phyloP scores from a whole-genome alignment of 2,329 filamentous ascomycete species.

The Escovopsis sp. region DNA sequence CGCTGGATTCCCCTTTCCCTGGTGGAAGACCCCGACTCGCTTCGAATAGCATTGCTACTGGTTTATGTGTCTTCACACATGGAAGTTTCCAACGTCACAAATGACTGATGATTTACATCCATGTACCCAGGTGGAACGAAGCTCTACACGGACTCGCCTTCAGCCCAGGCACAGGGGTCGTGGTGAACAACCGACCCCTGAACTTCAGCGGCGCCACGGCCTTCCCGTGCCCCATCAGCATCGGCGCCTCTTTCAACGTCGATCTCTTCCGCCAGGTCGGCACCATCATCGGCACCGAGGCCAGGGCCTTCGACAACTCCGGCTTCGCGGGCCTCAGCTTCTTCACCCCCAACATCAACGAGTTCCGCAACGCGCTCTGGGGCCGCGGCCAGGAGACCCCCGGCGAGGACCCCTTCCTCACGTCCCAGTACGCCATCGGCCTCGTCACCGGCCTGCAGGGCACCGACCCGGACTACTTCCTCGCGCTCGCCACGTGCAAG shows the following conservation, averaged over 20 bases:
- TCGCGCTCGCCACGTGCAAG: conserved; percentile 41
- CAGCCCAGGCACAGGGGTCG: conserved; percentile 29
- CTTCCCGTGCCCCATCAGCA: conserved; percentile 48
- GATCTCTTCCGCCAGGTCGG: conserved; percentile 42
- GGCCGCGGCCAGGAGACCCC: conserved; percentile 46
- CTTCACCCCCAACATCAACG: conserved; percentile 55
- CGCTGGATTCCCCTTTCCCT: too few relatives aligned
- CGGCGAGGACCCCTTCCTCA: conserved; percentile 37
- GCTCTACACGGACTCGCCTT: conserved; percentile 45
- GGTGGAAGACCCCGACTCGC: too few relatives aligned
- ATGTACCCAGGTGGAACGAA: too few relatives aligned
- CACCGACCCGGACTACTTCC: conserved; percentile 6
- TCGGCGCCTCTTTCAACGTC: conserved; percentile 49
- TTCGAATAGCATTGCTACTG: too few relatives aligned
- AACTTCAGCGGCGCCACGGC: conserved; percentile 44
- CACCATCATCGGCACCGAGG: conserved; percentile 40
- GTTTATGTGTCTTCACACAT: too few relatives aligned
- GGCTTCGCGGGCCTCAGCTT: conserved; percentile 39
- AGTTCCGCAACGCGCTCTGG: conserved; percentile 48
- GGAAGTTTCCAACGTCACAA: too few relatives aligned
- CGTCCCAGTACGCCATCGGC: conserved; percentile 34
- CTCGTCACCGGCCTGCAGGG: conserved; percentile 38
- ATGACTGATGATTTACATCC: too few relatives aligned
- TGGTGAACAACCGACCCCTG: conserved; percentile 11
- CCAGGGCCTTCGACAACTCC: conserved; percentile 48